Evolutionary conservation across 1,284 basidiomycete genomes (phyloP).

Genomic region (Heliocybe sulcata): DNA sequence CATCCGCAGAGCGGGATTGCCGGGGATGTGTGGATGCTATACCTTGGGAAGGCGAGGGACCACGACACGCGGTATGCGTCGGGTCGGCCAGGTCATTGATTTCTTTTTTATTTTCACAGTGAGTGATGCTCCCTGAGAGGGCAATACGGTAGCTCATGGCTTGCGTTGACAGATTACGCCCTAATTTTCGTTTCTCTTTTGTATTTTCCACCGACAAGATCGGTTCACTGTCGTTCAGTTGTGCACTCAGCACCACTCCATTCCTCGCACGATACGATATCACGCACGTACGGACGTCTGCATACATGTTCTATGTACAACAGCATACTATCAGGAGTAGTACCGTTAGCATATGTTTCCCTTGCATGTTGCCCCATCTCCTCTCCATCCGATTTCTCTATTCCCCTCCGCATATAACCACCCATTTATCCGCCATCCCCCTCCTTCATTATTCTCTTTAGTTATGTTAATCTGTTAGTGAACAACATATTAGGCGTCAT

Average conservation of each 20-base stretch:
- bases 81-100: no score
- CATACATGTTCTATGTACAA: background rate
- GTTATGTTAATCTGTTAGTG: background rate
- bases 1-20: background rate
- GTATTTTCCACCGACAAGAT: background rate
- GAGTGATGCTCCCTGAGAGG: no score
- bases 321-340: no score
- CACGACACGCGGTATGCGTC: no score
- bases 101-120: no score
- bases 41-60: background rate
- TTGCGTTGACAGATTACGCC: background rate
- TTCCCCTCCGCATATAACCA: background rate
- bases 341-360: background rate
- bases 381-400: background rate
- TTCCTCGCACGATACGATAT: background rate
- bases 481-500: background rate
- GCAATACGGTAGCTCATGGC: no score
- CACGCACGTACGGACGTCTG: slow-evolving; percentile 1
- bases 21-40: background rate
- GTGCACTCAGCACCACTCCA: background rate
- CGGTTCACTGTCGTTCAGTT: background rate
- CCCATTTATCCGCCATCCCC: background rate
- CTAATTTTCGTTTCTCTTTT: background rate
- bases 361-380: background rate
- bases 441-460: background rate